Conservation (phyloP, 352 stramenopile genomes). For the Globisporangium megalacanthum region DNA sequence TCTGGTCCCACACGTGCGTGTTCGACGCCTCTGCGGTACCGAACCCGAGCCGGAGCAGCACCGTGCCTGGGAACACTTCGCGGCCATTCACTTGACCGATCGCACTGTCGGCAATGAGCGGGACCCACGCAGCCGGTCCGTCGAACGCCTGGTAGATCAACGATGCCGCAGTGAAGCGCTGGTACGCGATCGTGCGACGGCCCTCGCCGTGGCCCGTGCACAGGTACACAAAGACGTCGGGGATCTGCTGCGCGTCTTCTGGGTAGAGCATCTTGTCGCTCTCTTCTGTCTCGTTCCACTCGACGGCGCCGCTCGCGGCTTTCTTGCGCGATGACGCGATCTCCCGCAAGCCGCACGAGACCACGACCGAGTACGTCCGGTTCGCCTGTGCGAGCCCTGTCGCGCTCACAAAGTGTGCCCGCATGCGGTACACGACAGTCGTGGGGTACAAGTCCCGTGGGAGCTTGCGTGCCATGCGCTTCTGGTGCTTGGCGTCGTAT, state of each 20-base stretch:
- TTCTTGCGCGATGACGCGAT: constrained; percentile 47
- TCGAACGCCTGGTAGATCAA: constrained; percentile 48
- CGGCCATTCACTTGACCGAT: constrained; percentile 42
- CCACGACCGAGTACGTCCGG: constrained; percentile 41
- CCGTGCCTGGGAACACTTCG: constrained; percentile 57
- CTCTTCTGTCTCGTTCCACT: constrained; percentile 78
- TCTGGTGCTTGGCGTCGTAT: constrained; percentile 73
- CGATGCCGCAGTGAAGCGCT: constrained; percentile 54
- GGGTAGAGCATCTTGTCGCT: constrained; percentile 65
- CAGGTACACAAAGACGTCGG: constrained; percentile 83
- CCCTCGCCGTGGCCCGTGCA: constrained; percentile 56
- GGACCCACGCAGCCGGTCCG: constrained; percentile 45
- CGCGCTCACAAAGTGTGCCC: constrained; percentile 55
- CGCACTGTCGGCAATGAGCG: constrained; percentile 55
- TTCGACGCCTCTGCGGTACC: constrained; percentile 43
- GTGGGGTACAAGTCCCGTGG: constrained; percentile 35
- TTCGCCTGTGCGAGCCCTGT: constrained; percentile 44
- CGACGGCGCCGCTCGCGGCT: constrained; percentile 57
- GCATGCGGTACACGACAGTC: constrained; percentile 58
- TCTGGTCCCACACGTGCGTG: constrained; percentile 49
- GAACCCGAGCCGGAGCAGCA: constrained; percentile 66
- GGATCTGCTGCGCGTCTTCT: constrained; percentile 49
- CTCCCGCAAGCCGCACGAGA: constrained; percentile 54
- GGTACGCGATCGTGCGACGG: constrained; percentile 67
- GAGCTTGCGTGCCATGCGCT: constrained; percentile 49